Conservation (phyloP, 148 eudicot species). For the Tetragonia tetragonoides region DNA sequence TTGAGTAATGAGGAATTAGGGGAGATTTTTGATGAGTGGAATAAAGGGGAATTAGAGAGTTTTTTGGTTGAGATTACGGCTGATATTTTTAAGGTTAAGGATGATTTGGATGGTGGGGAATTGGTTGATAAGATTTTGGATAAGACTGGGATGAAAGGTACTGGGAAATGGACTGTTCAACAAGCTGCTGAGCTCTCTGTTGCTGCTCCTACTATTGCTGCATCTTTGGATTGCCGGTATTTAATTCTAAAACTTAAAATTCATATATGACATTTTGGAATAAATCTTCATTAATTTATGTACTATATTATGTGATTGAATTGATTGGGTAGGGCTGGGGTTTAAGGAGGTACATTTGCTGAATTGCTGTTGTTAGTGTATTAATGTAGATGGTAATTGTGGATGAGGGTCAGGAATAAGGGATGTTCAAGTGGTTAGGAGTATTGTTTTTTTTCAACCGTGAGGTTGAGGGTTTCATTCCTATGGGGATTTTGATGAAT, state of each 20-base stretch:
- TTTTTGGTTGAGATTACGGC: conserved; percentile 78
- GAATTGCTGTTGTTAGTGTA: too few species aligned
- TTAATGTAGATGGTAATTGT: too few species aligned
- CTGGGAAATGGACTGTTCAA: conserved; percentile 94
- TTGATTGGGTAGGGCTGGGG: too few species aligned
- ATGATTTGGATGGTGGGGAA: conserved; percentile 52
- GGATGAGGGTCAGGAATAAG: too few species aligned
- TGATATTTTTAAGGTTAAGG: conserved; percentile 71
- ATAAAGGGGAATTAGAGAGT: conserved; percentile 73
- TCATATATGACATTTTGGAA: not conserved
- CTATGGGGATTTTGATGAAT: too few species aligned
- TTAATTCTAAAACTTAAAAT: too few species aligned
- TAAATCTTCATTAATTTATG: not conserved
- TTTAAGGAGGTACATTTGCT: too few species aligned
- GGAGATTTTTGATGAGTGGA: conserved; percentile 71
- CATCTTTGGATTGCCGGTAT: conserved; percentile 66
- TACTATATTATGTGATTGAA: too few species aligned
- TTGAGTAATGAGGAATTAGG: conserved; percentile 61
- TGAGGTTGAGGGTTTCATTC: too few species aligned
- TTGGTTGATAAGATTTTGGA: conserved; percentile 83
- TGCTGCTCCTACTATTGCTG: conserved; percentile 80
- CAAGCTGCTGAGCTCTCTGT: conserved; percentile 87
- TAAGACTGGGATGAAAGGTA: conserved; percentile 92
- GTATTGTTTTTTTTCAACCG: too few species aligned
- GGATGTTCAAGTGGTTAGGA: too few species aligned